Conservation (phyloP, 1,284 basidiomycete species). For the Xerocomus amazonicus region DNA sequence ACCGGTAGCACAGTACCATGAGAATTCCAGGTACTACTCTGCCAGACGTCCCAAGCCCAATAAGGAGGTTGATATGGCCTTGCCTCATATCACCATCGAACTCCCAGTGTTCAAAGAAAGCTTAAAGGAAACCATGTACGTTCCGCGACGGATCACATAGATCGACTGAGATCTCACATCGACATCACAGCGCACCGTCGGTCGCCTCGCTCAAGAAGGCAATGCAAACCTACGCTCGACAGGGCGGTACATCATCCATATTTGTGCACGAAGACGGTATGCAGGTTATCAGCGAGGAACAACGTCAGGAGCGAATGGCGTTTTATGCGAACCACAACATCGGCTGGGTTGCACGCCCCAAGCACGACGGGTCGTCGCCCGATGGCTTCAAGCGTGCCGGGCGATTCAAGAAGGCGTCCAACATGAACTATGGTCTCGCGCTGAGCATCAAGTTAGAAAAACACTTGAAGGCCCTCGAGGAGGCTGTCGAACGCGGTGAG, state of each 20-base stretch:
- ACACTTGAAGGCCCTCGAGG: slow-evolving; percentile 55
- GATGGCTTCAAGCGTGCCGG: slow-evolving; percentile 75
- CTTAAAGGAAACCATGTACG: slow-evolving; percentile 64
- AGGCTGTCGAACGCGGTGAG: slow-evolving; percentile 32
- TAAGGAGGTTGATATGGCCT: slow-evolving; percentile 52
- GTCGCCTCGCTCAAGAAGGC: slow-evolving; percentile 79
- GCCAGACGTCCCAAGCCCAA: slow-evolving; percentile 55
- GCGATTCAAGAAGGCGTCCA: slow-evolving; percentile 86
- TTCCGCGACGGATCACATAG: slow-evolving; percentile 4
- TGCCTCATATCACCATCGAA: slow-evolving; percentile 75
- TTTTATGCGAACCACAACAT: slow-evolving; percentile 82
- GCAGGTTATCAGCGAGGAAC: slow-evolving; percentile 57
- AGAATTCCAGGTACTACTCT: slow-evolving; percentile 71
- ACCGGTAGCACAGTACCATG: slow-evolving; percentile 72
- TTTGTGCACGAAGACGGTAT: slow-evolving; percentile 78
- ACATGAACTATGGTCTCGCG: slow-evolving; percentile 82
- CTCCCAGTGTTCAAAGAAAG: slow-evolving; percentile 82
- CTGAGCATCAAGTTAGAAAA: slow-evolving; percentile 77
- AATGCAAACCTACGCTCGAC: slow-evolving; percentile 82
- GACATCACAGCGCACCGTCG: slow-evolving; percentile 56
- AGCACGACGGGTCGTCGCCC: slow-evolving; percentile 43
- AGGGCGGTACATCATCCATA: slow-evolving; percentile 75
- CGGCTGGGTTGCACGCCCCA: slow-evolving; percentile 80
- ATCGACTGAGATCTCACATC: not conserved
- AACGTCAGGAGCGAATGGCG: slow-evolving; percentile 60